A percentile compares a stretch with the other conserved stretches of the same genome.
phyloP scores from a whole-genome alignment of 2,329 filamentous ascomycete species.

The Mycosphaerella arachidis region DNA sequence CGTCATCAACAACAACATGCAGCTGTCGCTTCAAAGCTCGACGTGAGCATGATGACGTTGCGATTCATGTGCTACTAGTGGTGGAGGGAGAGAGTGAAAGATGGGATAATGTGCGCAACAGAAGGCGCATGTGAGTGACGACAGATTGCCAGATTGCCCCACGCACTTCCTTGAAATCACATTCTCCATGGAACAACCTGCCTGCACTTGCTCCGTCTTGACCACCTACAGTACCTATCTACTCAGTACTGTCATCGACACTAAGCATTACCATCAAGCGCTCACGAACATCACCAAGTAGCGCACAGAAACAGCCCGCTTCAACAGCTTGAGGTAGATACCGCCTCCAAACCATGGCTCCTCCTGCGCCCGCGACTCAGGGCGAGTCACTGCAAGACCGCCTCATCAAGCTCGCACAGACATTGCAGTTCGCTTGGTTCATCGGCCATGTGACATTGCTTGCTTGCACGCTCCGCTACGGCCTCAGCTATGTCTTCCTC shows the following conservation, averaged over 20 bases:
- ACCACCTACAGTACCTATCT: neutral
- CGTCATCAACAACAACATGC: neutral
- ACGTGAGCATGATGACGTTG: neutral
- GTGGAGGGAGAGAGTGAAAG: neutral
- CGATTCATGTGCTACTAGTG: neutral
- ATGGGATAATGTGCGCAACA: neutral
- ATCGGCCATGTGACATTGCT: slow-evolving; percentile 80
- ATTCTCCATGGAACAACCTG: neutral
- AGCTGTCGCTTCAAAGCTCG: neutral
- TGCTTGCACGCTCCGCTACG: slow-evolving; percentile 75
- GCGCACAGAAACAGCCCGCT: neutral
- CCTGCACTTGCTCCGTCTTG: neutral
- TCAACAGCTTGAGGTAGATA: neutral
- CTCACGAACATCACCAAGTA: neutral
- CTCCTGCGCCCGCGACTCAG: slow-evolving; percentile 11
- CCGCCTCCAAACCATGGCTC: slow-evolving; percentile 13
- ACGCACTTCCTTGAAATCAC: neutral
- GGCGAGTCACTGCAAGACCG: slow-evolving; percentile 22
- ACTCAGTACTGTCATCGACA: neutral
- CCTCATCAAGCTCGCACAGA: slow-evolving; percentile 59
- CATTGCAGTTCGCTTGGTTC: slow-evolving; percentile 75
- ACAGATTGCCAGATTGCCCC: neutral
- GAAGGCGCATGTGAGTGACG: neutral
- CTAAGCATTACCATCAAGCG: neutral
- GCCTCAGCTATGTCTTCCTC: slow-evolving; percentile 80